Conservation (phyloP, 2,329 filamentous ascomycete species). For the Graphiopsis chlorocephala region DNA sequence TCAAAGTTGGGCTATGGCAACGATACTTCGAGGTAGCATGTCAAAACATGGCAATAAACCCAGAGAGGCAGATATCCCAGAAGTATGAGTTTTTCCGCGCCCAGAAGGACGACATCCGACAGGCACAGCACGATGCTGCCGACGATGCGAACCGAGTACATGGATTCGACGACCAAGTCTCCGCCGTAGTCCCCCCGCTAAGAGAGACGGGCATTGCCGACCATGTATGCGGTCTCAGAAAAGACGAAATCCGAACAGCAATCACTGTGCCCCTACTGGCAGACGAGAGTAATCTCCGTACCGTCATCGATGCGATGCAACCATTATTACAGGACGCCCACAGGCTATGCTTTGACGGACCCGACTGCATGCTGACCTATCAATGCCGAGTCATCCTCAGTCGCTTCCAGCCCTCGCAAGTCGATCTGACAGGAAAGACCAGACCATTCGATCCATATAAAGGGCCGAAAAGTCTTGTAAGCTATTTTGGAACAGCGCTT, state of each 20-base stretch:
- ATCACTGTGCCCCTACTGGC: slow-evolving; percentile 2
- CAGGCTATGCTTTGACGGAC: slow-evolving; percentile 17
- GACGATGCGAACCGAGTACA: slow-evolving; percentile 11
- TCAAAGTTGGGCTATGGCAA: slow-evolving; percentile 3
- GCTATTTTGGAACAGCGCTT: neutral
- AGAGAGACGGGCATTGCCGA: slow-evolving; percentile 16
- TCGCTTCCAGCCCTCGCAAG: too few species aligned
- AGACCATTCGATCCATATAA: slow-evolving; percentile 16
- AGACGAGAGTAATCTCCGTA: neutral
- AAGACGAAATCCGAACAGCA: slow-evolving; percentile 16
- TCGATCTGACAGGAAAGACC: slow-evolving; percentile 14
- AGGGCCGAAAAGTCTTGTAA: neutral
- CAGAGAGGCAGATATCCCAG: neutral
- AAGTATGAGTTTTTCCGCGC: slow-evolving; percentile 10
- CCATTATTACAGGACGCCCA: slow-evolving; percentile 13
- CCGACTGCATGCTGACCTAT: slow-evolving; percentile 19
- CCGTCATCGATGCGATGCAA: slow-evolving; percentile 11
- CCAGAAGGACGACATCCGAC: slow-evolving; percentile 7
- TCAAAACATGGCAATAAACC: neutral
- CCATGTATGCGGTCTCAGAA: slow-evolving; percentile 14
- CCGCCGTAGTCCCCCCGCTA: slow-evolving; percentile 16
- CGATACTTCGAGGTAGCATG: slow-evolving; percentile 10
- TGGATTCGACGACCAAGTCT: slow-evolving; percentile 15
- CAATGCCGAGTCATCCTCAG: slow-evolving; percentile 16
- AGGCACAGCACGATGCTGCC: slow-evolving; percentile 5